Evolutionary conservation across 768 basidiomycete genomes (phyloP).

Genomic region (Russula foetens): DNA sequence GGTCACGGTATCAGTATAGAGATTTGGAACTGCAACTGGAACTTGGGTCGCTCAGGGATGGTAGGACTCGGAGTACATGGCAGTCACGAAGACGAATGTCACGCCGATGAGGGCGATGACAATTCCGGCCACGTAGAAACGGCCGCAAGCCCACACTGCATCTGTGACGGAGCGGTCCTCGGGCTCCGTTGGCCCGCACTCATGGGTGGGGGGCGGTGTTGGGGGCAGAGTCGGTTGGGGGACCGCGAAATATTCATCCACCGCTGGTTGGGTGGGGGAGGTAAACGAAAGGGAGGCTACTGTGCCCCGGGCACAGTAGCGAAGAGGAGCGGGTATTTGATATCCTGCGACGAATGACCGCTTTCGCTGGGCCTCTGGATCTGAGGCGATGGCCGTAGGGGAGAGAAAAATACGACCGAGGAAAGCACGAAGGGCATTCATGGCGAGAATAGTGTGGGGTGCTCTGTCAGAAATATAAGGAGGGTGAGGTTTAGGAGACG

Average conservation of each 20-base stretch:
- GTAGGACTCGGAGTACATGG: constrained; percentile 9
- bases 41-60: not conserved
- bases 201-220: not conserved
- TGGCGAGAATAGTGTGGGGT: not conserved
- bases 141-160: constrained; percentile 37
- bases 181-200: too few species aligned
- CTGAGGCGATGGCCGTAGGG: not conserved
- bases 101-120: constrained; percentile 22
- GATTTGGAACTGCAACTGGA: not conserved
- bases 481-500: not conserved
- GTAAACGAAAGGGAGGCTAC: not conserved
- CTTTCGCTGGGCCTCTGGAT: constrained; percentile 4
- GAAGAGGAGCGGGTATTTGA: not conserved
- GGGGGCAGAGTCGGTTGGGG: not conserved
- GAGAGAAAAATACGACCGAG: not conserved
- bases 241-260: not conserved
- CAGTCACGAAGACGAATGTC: constrained; percentile 18
- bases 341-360: not conserved
- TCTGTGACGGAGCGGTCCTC: constrained; percentile 23
- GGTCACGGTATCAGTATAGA: not conserved
- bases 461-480: not conserved
- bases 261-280: not conserved
- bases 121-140: constrained; percentile 16
- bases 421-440: not conserved
- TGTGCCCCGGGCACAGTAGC: constrained; percentile 7